Base-by-base conservation (phyloP, 345 rosid species). In the Brassica napus region DNA sequence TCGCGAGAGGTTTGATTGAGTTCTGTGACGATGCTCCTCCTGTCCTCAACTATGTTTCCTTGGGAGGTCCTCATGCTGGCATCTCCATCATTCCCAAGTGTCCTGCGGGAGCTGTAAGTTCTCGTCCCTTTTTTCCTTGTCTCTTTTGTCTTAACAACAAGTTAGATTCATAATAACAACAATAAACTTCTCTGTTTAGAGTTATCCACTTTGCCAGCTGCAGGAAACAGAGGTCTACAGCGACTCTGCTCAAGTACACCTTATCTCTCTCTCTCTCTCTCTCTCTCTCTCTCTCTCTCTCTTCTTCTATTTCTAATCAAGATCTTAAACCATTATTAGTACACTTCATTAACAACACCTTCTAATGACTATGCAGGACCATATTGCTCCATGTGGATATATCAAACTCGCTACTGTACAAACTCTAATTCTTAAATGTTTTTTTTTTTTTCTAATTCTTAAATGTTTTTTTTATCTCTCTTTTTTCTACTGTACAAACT, bases 51-150 rank as follows among this genome's bases (percentile, higher is more conserved):
- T 92, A 84, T 77, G 68, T 94, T 55, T 92, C 98, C 15, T 82
- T 94, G 73, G 98, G 83, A 60, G 97, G 98, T 39, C 98, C 98
- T 76, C 97, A 94, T 68, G 97, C 98, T 80, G 97, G 97, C 49
- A 89, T 93, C n/a, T 89, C 97, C 54, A 87, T 88, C 59, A 90
- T 92, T 44, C 94, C 94, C 81, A 84, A 81, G 8, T 92, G 94
- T 71, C 85, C 21, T 62, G 67, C 31, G 15, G 35, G 21, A 62
- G 11, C 87, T 76, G 97, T 91, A 80, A 71, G 77, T 54, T 28
- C 64, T 58, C 73, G 35, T 69, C 57, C 2, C 10, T 39, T 35
- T 65, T 12, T 65, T 7, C 26, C 14, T 58, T 21, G 4, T n/a
- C 49, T 30, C 16, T 37, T 37, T 65, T 49, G 68, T 35, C 28